Evolutionary conservation across 78 protist genomes (phyloP).

Genomic region (Dictyostelium intermedium): DNA sequence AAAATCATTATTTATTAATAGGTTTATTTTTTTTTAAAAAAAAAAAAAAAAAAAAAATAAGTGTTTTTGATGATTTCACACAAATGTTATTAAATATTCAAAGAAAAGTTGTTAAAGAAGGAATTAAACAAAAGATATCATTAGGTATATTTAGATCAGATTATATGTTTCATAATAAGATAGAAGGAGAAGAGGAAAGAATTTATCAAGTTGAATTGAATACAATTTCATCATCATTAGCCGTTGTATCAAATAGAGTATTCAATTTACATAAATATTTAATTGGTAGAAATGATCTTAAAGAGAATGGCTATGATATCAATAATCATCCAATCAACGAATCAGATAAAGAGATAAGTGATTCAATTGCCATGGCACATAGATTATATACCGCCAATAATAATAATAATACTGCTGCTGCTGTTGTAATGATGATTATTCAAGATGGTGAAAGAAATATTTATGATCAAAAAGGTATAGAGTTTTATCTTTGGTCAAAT

Average conservation of each 20-base stretch:
- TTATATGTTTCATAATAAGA: conserved; percentile 91
- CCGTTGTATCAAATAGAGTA: conserved; percentile 45
- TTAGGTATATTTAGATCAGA: conserved; percentile 93
- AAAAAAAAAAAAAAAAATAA: too few relatives aligned
- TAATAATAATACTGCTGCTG: background rate
- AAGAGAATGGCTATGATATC: background rate
- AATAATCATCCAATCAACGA: conserved; percentile 50
- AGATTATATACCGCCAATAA: too few relatives aligned
- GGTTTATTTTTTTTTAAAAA: background rate
- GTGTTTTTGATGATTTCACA: conserved; percentile 84
- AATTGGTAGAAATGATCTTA: background rate
- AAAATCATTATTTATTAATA: background rate
- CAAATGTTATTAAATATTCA: conserved; percentile 54
- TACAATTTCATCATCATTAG: conserved; percentile 94
- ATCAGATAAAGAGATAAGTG: conserved; percentile 25
- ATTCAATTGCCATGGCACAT: conserved; percentile 56
- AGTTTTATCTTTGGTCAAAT: conserved; percentile 61
- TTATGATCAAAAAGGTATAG: conserved; percentile 87
- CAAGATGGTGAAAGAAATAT: conserved; percentile 86
- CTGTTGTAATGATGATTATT: conserved; percentile 85
- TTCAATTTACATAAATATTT: conserved; percentile 79
- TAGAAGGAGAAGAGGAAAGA: background rate
- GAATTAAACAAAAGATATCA: conserved; percentile 49
- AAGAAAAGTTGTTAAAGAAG: conserved; percentile 41
- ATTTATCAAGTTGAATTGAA: conserved; percentile 94